Evolutionary conservation across 2,329 filamentous ascomycete species (phyloP).

Genomic region (Diaporthe sp.): DNA sequence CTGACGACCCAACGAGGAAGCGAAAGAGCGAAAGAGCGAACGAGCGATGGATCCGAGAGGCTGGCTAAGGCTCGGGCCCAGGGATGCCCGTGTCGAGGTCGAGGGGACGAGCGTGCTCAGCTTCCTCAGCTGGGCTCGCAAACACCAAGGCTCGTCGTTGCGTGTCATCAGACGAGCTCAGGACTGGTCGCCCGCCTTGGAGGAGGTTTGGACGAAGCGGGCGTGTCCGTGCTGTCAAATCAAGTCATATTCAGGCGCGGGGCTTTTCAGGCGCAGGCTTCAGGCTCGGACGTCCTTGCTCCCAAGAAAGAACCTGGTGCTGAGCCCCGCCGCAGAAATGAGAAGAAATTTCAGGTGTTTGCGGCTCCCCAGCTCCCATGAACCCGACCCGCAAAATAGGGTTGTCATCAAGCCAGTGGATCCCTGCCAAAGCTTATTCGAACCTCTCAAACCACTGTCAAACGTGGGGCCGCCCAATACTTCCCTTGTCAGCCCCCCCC

Average conservation of each 20-base stretch:
- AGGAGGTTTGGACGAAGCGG: constrained; percentile 14
- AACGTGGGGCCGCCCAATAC: constrained; percentile 17
- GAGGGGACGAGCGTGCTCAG: neutral
- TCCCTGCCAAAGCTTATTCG: constrained; percentile 23
- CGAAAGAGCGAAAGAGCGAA: neutral
- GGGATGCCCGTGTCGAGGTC: neutral
- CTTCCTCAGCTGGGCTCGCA: neutral
- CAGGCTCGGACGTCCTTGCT: no score
- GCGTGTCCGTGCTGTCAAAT: constrained; percentile 8
- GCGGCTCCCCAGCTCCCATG: constrained; percentile 8
- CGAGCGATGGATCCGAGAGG: neutral
- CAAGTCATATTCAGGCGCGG: neutral
- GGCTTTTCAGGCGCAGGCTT: no score
- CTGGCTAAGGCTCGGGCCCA: neutral
- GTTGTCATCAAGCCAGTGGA: neutral
- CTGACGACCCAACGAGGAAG: neutral
- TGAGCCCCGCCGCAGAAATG: constrained; percentile 19
- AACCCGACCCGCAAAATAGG: constrained; percentile 16
- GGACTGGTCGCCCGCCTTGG: neutral
- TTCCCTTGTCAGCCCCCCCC: neutral
- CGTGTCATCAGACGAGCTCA: constrained; percentile 2
- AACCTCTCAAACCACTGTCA: constrained; percentile 23
- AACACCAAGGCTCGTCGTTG: neutral
- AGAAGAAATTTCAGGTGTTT: constrained; percentile 9
- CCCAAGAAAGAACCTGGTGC: no score